Conservation (phyloP, 768 basidiomycete genomes). For the Dioszegia crocea region DNA sequence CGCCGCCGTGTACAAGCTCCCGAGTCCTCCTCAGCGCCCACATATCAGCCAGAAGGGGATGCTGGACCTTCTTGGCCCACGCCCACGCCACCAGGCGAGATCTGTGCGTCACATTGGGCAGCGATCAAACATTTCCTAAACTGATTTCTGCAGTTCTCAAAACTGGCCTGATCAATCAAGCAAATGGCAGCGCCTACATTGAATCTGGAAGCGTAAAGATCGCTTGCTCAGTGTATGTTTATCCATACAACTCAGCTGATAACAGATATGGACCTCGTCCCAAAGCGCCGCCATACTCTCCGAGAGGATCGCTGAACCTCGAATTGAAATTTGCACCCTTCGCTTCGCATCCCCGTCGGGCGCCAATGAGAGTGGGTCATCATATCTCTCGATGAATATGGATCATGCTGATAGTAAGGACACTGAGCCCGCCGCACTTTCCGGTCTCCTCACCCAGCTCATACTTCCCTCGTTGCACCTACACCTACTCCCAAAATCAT, state of each 20-base stretch:
- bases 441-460: constrained; percentile 72
- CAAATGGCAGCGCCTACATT: constrained; percentile 94
- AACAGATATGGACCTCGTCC: constrained; percentile 62
- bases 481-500: constrained; percentile 88
- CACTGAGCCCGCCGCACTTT: constrained; percentile 83
- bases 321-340: constrained; percentile 97
- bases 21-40: constrained; percentile 69
- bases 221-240: constrained; percentile 84
- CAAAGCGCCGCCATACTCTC: constrained; percentile 51
- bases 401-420: constrained; percentile 59
- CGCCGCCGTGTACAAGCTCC: constrained; percentile 86
- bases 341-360: constrained; percentile 69
- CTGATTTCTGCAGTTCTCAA: constrained; percentile 63
- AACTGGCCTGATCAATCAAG: constrained; percentile 83
- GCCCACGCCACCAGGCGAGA: constrained; percentile 12
- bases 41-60: constrained; percentile 62
- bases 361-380: constrained; percentile 73
- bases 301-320: constrained; percentile 82
- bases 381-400: neutral
- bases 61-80: constrained; percentile 54
- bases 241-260: neutral
- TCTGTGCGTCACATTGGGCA: neutral
- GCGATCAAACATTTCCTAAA: too few relatives aligned
- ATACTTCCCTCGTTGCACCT: constrained; percentile 77
- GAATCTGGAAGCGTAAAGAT: constrained; percentile 89